Base-by-base conservation (phyloP, 331 rosid genomes). In the Quercus phellos region DNA sequence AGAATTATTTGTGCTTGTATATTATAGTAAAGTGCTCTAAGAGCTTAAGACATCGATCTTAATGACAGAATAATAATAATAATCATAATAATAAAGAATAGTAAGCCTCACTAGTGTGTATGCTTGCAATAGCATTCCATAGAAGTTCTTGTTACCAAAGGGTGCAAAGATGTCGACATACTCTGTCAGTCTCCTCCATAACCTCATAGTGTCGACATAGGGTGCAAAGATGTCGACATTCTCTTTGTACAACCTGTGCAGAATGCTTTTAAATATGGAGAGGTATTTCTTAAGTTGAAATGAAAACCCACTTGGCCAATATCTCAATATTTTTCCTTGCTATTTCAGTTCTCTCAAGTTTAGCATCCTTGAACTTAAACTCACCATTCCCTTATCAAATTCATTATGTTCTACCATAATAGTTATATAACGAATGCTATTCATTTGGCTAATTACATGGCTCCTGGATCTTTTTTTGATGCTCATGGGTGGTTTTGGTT, bases 201-300 rank as follows among this genome's bases (percentile, higher is more conserved):
- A 53, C 71, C 77, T 75, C 88, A 86, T 17, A 12, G 53, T 46
- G 53, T 46, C 53, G 53, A 46, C 53, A 46, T 46, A 46, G 53
- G 53, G 4, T 85, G 86, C 78, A 77, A 94, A 74, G 77, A 94
- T 87, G 98, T 94, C 84, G 87, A 94, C 97, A 90, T 59, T 14
- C 94, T 93, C 42, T 91, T 93, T 87, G 87, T 90, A 16, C 78
- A 91, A 70, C 89, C 89, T 3, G 98, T 93, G 30, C 88, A 79
- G 74, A 87, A 88, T 89, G 74, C 94, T 91, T n/a, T 93, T 96
- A 2, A 76, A 60, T 61, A 87, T 94, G 51, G 98, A 94, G 77
- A n/a, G 24, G 2, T 96, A 94, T 63, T 92, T 7, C 46, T 2
- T 38, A 38, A 38, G 3, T 38, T 2, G 1, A 38, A 38, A 38